These are phyloP conservation scores for Termitomyces bulborhizus DNA, from an alignment of 768 basidiomycete genomes.

Conservation along the genomic window DNA sequence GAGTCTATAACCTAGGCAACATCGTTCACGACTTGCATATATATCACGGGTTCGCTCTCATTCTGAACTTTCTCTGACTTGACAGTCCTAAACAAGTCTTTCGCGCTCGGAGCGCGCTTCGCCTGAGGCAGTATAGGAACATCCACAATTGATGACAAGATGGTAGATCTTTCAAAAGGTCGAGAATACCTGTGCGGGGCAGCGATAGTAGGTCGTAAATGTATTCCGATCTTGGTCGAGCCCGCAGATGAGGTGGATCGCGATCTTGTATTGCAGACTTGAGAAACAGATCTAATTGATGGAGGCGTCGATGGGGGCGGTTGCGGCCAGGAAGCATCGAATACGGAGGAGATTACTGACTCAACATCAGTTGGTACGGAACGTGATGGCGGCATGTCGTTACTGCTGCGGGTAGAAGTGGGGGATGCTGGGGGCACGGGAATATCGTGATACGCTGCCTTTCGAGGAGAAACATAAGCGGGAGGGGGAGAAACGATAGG, in stretches of 20 bases:
- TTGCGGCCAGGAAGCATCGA: slow-evolving; percentile 35
- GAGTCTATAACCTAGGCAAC: slow-evolving; percentile 18
- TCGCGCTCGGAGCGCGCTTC: slow-evolving; percentile 20
- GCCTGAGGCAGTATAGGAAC: slow-evolving; percentile 7
- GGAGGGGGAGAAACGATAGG: slow-evolving; percentile 16
- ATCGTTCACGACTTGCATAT: slow-evolving; percentile 40
- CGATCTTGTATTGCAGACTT: neutral
- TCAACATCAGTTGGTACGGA: slow-evolving; percentile 24
- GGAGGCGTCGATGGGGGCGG: slow-evolving; percentile 18
- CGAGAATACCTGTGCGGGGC: slow-evolving; percentile 15
- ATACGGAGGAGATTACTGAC: slow-evolving; percentile 31
- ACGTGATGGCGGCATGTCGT: slow-evolving; percentile 14
- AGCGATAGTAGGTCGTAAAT: slow-evolving; percentile 14
- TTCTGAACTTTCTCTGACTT: slow-evolving; percentile 20
- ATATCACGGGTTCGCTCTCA: slow-evolving; percentile 23
- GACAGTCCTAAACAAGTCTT: slow-evolving; percentile 20
- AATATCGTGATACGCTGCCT: slow-evolving; percentile 1
- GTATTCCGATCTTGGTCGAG: slow-evolving; percentile 9
- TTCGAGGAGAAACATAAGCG: slow-evolving; percentile 12
- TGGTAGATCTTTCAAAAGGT: slow-evolving; percentile 26
- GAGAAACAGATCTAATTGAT: neutral
- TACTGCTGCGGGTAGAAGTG: slow-evolving; percentile 5
- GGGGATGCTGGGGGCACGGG: slow-evolving; percentile 12
- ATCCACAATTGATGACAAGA: slow-evolving; percentile 21
- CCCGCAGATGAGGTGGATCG: neutral